Evolutionary conservation across 805 yeast species (phyloP), one percentile per base, ranked within the genome.

Genomic region (Saccharomycopsis sp.): DNA sequence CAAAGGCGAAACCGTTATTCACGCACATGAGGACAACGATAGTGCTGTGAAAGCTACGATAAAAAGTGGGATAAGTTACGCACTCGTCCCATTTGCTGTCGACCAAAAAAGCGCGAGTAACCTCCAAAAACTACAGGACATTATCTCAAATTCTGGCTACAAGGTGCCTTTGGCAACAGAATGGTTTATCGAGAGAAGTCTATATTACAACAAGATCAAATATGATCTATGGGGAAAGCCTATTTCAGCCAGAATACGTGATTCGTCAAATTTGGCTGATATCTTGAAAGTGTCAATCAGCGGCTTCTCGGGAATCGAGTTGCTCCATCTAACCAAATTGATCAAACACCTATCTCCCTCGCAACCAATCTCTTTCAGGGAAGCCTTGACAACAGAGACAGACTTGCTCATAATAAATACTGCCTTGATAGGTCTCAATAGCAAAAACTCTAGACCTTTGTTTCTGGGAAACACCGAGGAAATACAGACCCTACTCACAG

Each of bases 221-320:
- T 64, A 68, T 37, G 96, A 86, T 66, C 67, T 72, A 15, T 89
- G 96, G 96, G 79, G 86, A 2, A 66, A 66, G 55, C 89, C 88
- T 1, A 73, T 79, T 64, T 37, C 63, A 50, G 53, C 70, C 50
- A 57, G 75, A 1, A 46, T 58, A 1, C 46, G 63, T 41, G 68
- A 70, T 59, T 61, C 69, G 51, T 57, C 69, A 54, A 58, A 63
- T 56, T 65, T 74, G 63, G 61, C 71, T 46, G 54, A 66, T 58
- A 69, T 63, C 54, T 61, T 71, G 55, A 63, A 64, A 7, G 72
- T 86, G 2, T 76, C 86, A 61, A 75, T 86, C 2, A 80, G 89
- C 2, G 96, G 96, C 2, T 89, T 85, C 67, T 77, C 83, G 20
- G 96, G 95, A 0, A 82, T 87, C 24, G 95, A 89, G 68, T 71